These are phyloP conservation scores for Kodamaea laetipori DNA, from an alignment of 805 yeast species.

Conservation along the genomic window DNA sequence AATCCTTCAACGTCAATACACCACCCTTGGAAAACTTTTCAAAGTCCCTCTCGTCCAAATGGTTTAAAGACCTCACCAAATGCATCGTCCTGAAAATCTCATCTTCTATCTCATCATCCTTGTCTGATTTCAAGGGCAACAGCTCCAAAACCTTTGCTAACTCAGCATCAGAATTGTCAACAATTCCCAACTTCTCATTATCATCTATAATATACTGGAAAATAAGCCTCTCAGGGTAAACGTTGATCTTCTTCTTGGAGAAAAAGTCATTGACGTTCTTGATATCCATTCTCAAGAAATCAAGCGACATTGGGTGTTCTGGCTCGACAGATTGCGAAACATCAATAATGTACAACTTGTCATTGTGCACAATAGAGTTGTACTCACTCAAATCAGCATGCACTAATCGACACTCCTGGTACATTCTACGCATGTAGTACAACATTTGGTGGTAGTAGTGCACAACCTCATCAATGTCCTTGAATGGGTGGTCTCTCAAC, in stretches of 20 bases:
- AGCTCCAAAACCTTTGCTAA: conserved; percentile 46
- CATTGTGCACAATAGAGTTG: conserved; percentile 83
- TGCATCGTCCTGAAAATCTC: conserved; percentile 84
- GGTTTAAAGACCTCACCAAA: conserved; percentile 74
- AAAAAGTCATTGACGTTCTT: conserved; percentile 93
- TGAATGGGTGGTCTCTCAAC: conserved; percentile 78
- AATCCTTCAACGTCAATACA: conserved; percentile 70
- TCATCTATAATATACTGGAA: conserved; percentile 73
- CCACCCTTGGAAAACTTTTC: conserved; percentile 77
- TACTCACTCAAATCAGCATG: conserved; percentile 98
- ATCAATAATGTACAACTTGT: conserved; percentile 82
- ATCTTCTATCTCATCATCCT: conserved; percentile 65
- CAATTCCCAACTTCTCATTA: conserved; percentile 37
- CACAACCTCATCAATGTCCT: conserved; percentile 63
- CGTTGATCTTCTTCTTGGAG: conserved; percentile 64
- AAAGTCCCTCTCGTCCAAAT: conserved; percentile 88
- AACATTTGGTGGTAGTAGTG: conserved; percentile 76
- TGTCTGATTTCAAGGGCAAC: conserved; percentile 60
- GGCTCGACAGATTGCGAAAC: conserved; percentile 98
- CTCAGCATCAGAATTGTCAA: conserved; percentile 43
- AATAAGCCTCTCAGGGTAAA: conserved; percentile 78
- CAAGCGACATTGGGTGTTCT: conserved; percentile 95
- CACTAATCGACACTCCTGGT: conserved; percentile 83
- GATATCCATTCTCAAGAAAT: conserved; percentile 95
- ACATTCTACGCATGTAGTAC: conserved; percentile 82